These are phyloP conservation scores for Arthroderma sp. DNA, from an alignment of 2,329 filamentous ascomycete species.

Conservation along the genomic window DNA sequence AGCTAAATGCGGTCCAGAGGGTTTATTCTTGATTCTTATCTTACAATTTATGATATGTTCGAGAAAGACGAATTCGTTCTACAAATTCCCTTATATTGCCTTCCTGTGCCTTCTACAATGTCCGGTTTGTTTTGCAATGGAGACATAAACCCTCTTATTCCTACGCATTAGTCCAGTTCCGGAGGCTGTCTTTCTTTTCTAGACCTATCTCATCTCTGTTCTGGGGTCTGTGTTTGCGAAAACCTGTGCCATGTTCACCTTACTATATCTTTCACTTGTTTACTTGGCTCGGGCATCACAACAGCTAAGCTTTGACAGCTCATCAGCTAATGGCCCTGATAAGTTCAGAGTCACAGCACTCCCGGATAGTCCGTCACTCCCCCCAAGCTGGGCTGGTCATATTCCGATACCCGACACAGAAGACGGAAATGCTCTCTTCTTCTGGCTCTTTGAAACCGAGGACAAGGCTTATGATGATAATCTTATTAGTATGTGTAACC, in stretches of 20 bases:
- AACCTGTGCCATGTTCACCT: too few relatives aligned
- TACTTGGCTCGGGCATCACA: not conserved
- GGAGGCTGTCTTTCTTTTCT: not conserved
- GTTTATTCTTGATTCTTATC: too few relatives aligned
- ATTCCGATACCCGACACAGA: slow-evolving; percentile 18
- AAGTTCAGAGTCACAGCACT: slow-evolving; percentile 17
- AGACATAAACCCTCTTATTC: too few relatives aligned
- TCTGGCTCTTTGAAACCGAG: slow-evolving; percentile 25
- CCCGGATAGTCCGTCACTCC: slow-evolving; percentile 18
- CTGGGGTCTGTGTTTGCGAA: not conserved
- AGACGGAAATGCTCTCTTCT: slow-evolving; percentile 23
- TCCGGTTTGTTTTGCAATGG: too few relatives aligned
- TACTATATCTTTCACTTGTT: too few relatives aligned
- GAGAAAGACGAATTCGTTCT: too few relatives aligned
- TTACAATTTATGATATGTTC: too few relatives aligned
- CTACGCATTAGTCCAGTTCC: not conserved
- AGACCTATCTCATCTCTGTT: not conserved
- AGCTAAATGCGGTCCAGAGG: too few relatives aligned
- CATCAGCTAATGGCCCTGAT: not conserved
- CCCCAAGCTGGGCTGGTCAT: slow-evolving; percentile 24
- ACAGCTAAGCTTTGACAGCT: not conserved
- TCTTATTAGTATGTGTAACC: slow-evolving; percentile 19
- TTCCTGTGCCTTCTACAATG: too few relatives aligned
- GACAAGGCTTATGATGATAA: slow-evolving; percentile 19
- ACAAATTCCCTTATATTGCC: too few relatives aligned